Evolutionary conservation across 2,329 filamentous ascomycete genomes (phyloP), one percentile per base, ranked within the genome.

Genomic region (Monosporascus sp.): DNA sequence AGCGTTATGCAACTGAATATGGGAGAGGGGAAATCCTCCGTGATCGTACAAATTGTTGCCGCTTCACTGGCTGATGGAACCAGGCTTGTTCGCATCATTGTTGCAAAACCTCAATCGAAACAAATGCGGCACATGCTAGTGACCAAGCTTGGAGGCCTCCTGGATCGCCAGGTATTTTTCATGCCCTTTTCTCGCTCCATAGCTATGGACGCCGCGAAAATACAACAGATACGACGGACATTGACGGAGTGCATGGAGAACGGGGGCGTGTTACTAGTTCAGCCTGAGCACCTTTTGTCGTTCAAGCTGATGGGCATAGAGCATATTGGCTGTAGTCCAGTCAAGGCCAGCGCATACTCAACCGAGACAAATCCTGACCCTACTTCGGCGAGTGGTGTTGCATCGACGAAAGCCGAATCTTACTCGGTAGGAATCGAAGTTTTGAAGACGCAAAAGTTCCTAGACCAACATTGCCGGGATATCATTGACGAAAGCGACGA

Each of bases 21-120:
- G 85, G 86, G 86, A 0, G 79, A 87, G 61, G 86, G 86, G 0
- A 89, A 89, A 57, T 84, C 83, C 0, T 86, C 85, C 0, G 80
- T 88, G 1, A 89, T 91, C 48, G 75, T 86, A 0, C 86, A 86
- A 0, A 84, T 88, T 38, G 78, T 86, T 0, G 79, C 80, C 0
- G 68, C 78, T 0, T 67, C 72, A 0, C 64, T 87, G 0, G 80
- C 81, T 0, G 71, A 88, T 47, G 70, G 72, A 0, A 61, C 65
- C 0, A 73, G 66, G 4, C 68, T 89, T 0, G 78, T 81, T 0
- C 71, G 84, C 3, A 75, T 88, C 0, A 66, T 89, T 1, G 82
- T 87, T 0, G 76, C 78, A 0, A 87, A 85, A 55, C 76, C 86
- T 0, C 77, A 87, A 37, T 76, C 80, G 0, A 75, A 74, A 15